These are phyloP conservation scores for Amniculicola lignicola DNA, from an alignment of 495 filamentous ascomycete genomes.

Conservation along the genomic window DNA sequence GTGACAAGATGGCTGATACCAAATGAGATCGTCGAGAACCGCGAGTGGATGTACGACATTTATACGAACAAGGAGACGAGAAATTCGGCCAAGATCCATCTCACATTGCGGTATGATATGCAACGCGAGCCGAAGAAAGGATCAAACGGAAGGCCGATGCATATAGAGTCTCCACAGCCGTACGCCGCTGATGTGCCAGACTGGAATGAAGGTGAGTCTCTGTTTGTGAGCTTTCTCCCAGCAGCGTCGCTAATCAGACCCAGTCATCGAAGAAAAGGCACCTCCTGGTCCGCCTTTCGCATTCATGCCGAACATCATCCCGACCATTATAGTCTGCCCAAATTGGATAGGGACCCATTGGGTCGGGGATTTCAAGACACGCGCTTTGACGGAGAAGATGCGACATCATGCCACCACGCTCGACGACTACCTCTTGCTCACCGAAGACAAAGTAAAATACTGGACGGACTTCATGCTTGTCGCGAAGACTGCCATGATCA, in stretches of 20 bases:
- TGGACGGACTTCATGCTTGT: neutral
- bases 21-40: conserved; percentile 12
- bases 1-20: conserved; percentile 12
- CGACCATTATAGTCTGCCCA: conserved; percentile 1
- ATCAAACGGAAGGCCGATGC: neutral
- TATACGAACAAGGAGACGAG: neutral
- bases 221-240: no score
- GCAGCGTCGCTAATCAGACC: no score
- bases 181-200: no score
- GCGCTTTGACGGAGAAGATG: neutral
- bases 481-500: no score
- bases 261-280: no score
- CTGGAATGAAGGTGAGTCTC: no score
- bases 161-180: neutral
- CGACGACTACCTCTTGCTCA: conserved; percentile 1
- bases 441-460: neutral
- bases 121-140: neutral
- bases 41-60: no score
- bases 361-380: neutral
- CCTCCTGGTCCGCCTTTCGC: neutral
- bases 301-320: neutral
- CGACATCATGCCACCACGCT: conserved; percentile 12
- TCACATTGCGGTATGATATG: conserved; percentile 11
- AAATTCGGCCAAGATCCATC: neutral
- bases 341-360: no score